Evolutionary conservation across 176 grass and related monocot species (phyloP), one percentile per base, ranked within the genome.

Genomic region (Avena sativa): DNA sequence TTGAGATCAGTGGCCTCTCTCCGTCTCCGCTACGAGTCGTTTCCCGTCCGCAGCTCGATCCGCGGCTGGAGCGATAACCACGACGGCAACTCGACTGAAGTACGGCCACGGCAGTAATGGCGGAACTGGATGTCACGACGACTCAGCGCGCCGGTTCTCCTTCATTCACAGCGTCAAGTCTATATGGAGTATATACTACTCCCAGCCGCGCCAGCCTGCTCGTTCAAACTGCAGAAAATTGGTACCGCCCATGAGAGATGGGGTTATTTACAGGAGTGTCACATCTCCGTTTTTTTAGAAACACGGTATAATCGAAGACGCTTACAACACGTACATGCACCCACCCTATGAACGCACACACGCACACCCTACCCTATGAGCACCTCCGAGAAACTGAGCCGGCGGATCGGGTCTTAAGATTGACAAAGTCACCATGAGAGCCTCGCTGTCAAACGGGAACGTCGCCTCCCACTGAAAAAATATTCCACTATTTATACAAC

Each of bases 101-200:
- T 63, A 71, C 30, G 82, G 49, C 63, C 65, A 85, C 38, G 68
- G 52, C 65, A 89, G 61, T 81, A 85, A 87, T 71, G 84, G 60
- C 23, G 26, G 78, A 28, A 32, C 12, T 44, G 43, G 43, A 44
- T 6, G 43, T 44, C 6, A 44, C 43, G 43, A 44, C 43, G 43
- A 44, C 43, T 44, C 43, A 0, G 43, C 43, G 43, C 43, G 43
- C 43, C 6, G 43, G 43, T 44, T 44, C 43, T 44, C 43, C 55
- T 66, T 32, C 51, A 81, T 34, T 34, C 32, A 34, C 86, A 83
- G 55, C 78, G 72, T 79, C 30, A 52, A 82, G 17, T 12, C 43
- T 34, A 34, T 34, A 34, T 34, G 43, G 43, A 44, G 43, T 44
- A 44, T 5, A 5, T 44, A 5, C 6, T 5, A 44, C 43, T 5